Evolutionary conservation across 148 eudicot genomes (phyloP), one percentile per base, ranked within the genome.

Genomic region (Silene latifolia): DNA sequence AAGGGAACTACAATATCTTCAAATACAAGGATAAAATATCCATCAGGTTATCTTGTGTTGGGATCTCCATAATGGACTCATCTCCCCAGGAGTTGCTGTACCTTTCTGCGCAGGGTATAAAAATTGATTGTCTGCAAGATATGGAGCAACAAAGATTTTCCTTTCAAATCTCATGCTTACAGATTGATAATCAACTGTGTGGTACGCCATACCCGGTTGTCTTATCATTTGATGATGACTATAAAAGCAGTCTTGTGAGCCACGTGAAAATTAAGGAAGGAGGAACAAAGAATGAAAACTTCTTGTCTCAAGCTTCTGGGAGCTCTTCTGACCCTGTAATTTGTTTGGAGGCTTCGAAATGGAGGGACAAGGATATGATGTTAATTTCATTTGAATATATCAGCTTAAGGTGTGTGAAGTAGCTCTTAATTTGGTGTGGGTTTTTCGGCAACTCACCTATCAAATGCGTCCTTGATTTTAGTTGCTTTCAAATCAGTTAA

Each of bases 1-100:
- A 84, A 46, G 82, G 73, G 54, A 79, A 76, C 74, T 86, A 81
- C 74, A 70, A 64, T 44, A 69, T 77, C 63, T 73, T 63, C 76
- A 80, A 81, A 82, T 89, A 83, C 86, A 92, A 82, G 58, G 96
- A 95, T 72, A 89, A 83, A 68, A 72, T 95, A 60, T 86, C 86
- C 47, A 59, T 95, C 72, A 73, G 83, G 64, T 79, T 95, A 79
- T 85, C 98, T 56, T 92, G 83, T 79, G 80, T 95, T 66, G 99
- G 99, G 75, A 85, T 95, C 75, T 95, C 99, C 67, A 74, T 95
- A 80, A 88, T 95, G 78, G 88, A 85, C 79, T 95, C 93, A 61
- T 82, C 76, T 58, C 89, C 96, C 23, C 97, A 90, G 99, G 99
- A 95, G 88, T 67, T 95, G 79, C 88, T 95, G 73, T 95, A 90